Conservation (phyloP, 176 grass and related monocot species). For the Cymbopogon citratus region DNA sequence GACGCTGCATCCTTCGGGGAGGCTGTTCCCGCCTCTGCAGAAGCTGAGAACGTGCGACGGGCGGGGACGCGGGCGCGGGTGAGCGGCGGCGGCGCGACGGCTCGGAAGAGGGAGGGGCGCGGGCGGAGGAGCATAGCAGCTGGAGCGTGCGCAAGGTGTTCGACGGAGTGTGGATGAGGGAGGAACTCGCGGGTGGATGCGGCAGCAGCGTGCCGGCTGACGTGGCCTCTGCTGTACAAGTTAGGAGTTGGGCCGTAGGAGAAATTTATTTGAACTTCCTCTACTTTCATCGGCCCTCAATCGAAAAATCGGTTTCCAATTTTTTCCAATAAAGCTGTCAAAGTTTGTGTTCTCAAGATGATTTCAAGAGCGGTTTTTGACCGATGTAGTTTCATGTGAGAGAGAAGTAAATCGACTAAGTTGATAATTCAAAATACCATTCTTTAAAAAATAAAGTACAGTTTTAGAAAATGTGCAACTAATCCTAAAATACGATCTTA, state of each 20-base stretch:
- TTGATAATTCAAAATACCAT: too few relatives aligned
- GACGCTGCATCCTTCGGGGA: neutral
- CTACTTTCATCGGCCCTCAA: too few relatives aligned
- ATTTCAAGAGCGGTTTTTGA: too few relatives aligned
- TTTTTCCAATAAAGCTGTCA: too few relatives aligned
- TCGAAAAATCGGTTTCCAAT: too few relatives aligned
- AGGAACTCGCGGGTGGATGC: neutral
- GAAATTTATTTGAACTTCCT: too few relatives aligned
- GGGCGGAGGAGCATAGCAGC: slow-evolving; percentile 42
- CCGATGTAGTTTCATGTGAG: too few relatives aligned
- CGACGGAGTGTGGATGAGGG: slow-evolving; percentile 29
- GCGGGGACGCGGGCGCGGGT: neutral
- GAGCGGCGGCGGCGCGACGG: slow-evolving; percentile 15
- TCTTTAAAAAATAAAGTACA: too few relatives aligned
- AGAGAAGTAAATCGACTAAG: too few relatives aligned
- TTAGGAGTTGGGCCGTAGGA: neutral
- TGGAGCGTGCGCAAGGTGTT: slow-evolving; percentile 15
- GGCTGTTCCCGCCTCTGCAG: neutral
- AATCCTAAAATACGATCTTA: too few relatives aligned
- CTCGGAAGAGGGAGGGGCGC: slow-evolving; percentile 28
- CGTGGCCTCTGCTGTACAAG: neutral
- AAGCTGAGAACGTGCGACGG: slow-evolving; percentile 25
- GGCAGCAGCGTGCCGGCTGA: neutral
- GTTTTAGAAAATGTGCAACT: too few relatives aligned
- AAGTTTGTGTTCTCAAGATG: too few relatives aligned